Base-by-base conservation (phyloP, 352 stramenopile species). In the Globisporangium iwayamae region DNA sequence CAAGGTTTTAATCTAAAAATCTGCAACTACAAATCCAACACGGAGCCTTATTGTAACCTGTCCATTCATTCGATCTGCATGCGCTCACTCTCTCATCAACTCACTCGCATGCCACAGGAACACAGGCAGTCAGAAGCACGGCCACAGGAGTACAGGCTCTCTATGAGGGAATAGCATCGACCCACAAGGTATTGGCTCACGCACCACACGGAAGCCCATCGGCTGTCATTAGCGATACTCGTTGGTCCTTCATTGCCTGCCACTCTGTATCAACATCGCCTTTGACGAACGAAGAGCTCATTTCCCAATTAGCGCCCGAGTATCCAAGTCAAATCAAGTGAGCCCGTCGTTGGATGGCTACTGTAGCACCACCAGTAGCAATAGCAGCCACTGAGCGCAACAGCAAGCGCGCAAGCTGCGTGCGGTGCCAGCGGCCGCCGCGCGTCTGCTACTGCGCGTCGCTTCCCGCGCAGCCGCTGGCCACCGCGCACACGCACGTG, bases 361-460 rank as follows among this genome's bases (percentile, higher is more conserved):
- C 51, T 22, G 51, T 39, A 41, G 16, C 16, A 10, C 18, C 43
- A 54, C 6, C 50, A 51, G 2, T 38, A 20, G 47, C 52, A 57
- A 11, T n/a, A 22, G 6, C 20, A 3, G 25, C 25, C 25, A 28
- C 25, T 28, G 7, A 62, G 9, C 28, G 38, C 39, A 46, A n/a
- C 14, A 46, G 14, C 18, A 69, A 67, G 43, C 80, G 83, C 36
- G 65, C 71, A 14, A 45, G 56, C 46, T 92, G 83, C 56, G 34
- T 4, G 6, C 70, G 81, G 20, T 92, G 81, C 48, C 58, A 48
- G 9, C 75, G 79, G 0, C 83, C 83, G 39, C 71, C 63, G 16
- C 63, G 58, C 39, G 78, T 83, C 1, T 92, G 83, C 78, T 90
- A 89, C 60, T 92, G 83, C 69, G 25, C 55, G 16, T 65, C 67